A percentile compares a stretch with the other conserved stretches of the same genome.
These are phyloP conservation scores for Boehmeria nivea DNA, from an alignment of 306 rosid genomes.

Conservation along the genomic window DNA sequence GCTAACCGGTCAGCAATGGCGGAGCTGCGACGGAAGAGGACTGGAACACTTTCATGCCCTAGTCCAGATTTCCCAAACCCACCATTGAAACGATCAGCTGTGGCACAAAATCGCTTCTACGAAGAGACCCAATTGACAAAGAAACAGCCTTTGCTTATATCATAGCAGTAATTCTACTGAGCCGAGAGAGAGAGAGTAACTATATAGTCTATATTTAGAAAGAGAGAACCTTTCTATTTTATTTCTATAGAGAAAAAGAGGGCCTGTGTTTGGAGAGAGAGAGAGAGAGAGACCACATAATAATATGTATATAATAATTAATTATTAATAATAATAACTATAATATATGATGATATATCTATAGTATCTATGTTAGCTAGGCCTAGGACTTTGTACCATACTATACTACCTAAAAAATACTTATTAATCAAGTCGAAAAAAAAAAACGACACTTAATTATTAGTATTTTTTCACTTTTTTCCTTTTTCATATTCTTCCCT, in stretches of 20 bases:
- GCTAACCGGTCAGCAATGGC: constrained; percentile 71
- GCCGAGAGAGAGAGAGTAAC: constrained; percentile 15
- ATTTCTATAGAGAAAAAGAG: constrained; percentile 5
- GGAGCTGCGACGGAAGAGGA: constrained; percentile 47
- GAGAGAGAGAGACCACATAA: background rate
- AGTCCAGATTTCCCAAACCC: constrained; percentile 42
- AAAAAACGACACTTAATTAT: background rate
- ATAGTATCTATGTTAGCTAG: constrained; percentile 11
- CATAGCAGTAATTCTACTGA: constrained; percentile 7
- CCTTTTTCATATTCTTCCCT: background rate
- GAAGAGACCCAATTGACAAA: constrained; percentile 17
- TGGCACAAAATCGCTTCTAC: constrained; percentile 22
- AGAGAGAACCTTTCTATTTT: background rate
- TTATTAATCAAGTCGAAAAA: constrained; percentile 1
- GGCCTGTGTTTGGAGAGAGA: constrained; percentile 12
- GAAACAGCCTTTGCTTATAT: constrained; percentile 23
- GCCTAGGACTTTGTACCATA: constrained; percentile 8
- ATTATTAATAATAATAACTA: background rate
- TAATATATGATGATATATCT: background rate
- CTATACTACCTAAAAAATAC: constrained; percentile 11
- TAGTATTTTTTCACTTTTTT: constrained; percentile 15
- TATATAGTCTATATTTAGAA: constrained; percentile 21
- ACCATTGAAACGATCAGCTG: constrained; percentile 38
- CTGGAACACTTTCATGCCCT: constrained; percentile 75
- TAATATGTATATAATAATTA: background rate